Conservation (phyloP, 2,329 filamentous ascomycete genomes). For the Ophiostoma sp. region DNA sequence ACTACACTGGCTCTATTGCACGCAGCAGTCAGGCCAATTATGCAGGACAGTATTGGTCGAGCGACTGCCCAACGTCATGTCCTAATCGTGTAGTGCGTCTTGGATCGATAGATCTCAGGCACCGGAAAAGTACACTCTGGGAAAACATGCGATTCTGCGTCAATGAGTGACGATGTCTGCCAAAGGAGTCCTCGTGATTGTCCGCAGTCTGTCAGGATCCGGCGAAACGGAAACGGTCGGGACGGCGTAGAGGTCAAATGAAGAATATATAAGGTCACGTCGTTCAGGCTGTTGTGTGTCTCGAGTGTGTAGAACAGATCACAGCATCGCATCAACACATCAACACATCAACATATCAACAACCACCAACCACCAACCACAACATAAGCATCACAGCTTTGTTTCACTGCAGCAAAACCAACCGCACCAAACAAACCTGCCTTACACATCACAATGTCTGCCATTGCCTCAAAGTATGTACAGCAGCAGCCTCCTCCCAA, state of each 20-base stretch:
- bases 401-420: slow-evolving; percentile 1
- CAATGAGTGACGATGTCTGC: not conserved
- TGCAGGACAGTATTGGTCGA: slow-evolving; percentile 9
- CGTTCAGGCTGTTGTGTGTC: slow-evolving; percentile 2
- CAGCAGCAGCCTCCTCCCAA: not conserved
- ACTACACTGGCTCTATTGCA: slow-evolving; percentile 9
- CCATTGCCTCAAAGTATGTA: slow-evolving; percentile 20
- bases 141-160: slow-evolving; percentile 6
- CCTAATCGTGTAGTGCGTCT: not conserved
- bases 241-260: not conserved
- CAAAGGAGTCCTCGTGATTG: not conserved
- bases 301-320: slow-evolving; percentile 7
- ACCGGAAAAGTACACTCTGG: not conserved
- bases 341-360: too few species aligned
- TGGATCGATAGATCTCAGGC: slow-evolving; percentile 1
- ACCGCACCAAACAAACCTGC: not conserved
- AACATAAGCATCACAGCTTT: not conserved
- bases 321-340: not conserved
- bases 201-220: not conserved
- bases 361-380: not conserved
- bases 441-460: slow-evolving; percentile 14
- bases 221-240: not conserved
- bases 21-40: not conserved
- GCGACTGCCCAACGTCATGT: not conserved
- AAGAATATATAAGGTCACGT: slow-evolving; percentile 10